Percentiles rank a stretch among this genome's conserved stretches.
Conservation (phyloP, 352 stramenopile species). For the Pythium folliculosum region DNA sequence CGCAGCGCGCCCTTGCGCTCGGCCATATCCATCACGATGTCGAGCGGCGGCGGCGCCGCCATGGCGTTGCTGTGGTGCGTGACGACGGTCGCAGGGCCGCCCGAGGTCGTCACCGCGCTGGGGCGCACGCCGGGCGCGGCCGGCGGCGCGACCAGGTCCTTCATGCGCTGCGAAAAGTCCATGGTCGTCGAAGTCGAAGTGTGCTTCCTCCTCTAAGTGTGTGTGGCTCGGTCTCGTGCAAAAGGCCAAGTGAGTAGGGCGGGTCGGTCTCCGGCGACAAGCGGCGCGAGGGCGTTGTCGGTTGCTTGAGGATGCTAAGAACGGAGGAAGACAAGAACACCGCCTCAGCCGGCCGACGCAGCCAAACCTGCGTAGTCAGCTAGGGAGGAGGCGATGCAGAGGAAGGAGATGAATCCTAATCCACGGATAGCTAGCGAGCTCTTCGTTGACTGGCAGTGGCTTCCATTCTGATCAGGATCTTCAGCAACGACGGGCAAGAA, state of each 20-base stretch:
- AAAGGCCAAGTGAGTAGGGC: conserved; percentile 26
- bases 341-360: too few species aligned
- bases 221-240: conserved; percentile 20
- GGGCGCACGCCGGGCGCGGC: conserved; percentile 51
- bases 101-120: conserved; percentile 33
- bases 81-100: conserved; percentile 21
- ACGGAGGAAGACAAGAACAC: conserved; percentile 10
- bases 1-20: conserved; percentile 62
- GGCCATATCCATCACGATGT: conserved; percentile 45
- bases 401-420: background rate
- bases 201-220: conserved; percentile 6
- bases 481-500: conserved; percentile 4
- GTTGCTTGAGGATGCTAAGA: background rate
- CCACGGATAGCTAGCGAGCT: background rate
- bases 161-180: conserved; percentile 79
- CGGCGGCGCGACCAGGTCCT: conserved; percentile 66
- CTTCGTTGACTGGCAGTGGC: background rate
- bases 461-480: conserved; percentile 1
- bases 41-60: conserved; percentile 20
- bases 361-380: background rate
- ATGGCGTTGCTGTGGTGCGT: conserved; percentile 2
- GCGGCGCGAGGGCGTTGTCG: background rate
- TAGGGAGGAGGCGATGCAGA: background rate
- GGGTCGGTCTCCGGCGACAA: background rate
- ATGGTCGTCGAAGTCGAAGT: conserved; percentile 31